Evolutionary conservation across 1,284 basidiomycete species (phyloP).

Genomic region (Phellopilus nigrolimitatus): DNA sequence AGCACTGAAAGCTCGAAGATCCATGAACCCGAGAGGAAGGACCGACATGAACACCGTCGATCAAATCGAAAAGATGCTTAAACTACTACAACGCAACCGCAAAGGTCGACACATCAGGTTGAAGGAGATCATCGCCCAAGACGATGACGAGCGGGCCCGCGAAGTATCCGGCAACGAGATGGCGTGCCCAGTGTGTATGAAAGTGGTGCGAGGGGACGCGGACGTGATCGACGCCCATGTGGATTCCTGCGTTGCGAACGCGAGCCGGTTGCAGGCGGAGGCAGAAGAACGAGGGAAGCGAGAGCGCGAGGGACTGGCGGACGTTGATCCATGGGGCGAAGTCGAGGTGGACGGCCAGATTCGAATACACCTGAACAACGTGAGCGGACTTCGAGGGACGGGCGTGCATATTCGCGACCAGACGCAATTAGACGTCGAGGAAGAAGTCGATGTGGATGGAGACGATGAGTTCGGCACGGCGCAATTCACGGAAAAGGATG

Average conservation of each 20-base stretch:
- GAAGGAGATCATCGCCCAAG: slow-evolving; percentile 52
- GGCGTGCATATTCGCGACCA: slow-evolving; percentile 61
- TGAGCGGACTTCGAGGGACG: slow-evolving; percentile 36
- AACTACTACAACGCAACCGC: slow-evolving; percentile 55
- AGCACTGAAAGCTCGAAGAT: slow-evolving; percentile 60
- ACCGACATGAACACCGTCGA: slow-evolving; percentile 33
- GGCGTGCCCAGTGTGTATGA: slow-evolving; percentile 63
- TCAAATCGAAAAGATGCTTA: slow-evolving; percentile 49
- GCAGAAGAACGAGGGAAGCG: slow-evolving; percentile 30
- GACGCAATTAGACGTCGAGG: slow-evolving; percentile 59
- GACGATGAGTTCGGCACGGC: slow-evolving; percentile 68
- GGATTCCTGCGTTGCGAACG: slow-evolving; percentile 64
- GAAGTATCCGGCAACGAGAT: slow-evolving; percentile 35
- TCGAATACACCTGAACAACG: slow-evolving; percentile 1
- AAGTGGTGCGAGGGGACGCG: slow-evolving; percentile 52
- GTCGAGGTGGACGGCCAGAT: slow-evolving; percentile 20
- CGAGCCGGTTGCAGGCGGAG: slow-evolving; percentile 41
- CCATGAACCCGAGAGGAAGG: slow-evolving; percentile 34
- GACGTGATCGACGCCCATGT: slow-evolving; percentile 74
- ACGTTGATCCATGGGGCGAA: slow-evolving; percentile 32
- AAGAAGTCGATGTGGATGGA: slow-evolving; percentile 74
- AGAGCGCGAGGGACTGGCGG: slow-evolving; percentile 29
- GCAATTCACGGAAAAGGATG: slow-evolving; percentile 71
- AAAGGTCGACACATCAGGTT: slow-evolving; percentile 58
- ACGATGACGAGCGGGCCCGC: slow-evolving; percentile 39